Percentiles rank a stretch among this genome's conserved stretches.
Evolutionary conservation across 257 asterid species (phyloP).

Genomic region (Plantago ovata): DNA sequence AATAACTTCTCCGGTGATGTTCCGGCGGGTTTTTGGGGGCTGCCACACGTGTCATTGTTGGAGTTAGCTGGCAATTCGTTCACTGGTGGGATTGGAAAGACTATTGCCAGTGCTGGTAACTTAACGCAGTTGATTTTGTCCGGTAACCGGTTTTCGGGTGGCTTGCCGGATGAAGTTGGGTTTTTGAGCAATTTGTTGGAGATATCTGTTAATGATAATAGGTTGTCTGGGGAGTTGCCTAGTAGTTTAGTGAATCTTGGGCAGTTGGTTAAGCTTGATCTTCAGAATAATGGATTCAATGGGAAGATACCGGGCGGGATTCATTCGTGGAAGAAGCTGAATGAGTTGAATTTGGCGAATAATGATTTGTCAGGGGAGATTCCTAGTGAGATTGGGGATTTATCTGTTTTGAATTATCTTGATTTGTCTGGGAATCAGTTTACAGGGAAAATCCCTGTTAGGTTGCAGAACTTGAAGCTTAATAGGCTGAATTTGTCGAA

Average conservation of each 20-base stretch:
- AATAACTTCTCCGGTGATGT: slow-evolving; percentile 70
- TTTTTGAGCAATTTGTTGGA: slow-evolving; percentile 60
- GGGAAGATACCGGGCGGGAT: slow-evolving; percentile 70
- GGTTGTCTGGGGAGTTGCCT: slow-evolving; percentile 71
- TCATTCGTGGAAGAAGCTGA: slow-evolving; percentile 71
- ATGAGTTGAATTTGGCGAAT: slow-evolving; percentile 76
- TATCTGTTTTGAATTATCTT: slow-evolving; percentile 78
- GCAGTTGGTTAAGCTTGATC: slow-evolving; percentile 83
- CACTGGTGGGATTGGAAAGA: slow-evolving; percentile 70
- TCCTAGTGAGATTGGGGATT: slow-evolving; percentile 74
- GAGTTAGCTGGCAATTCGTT: slow-evolving; percentile 72
- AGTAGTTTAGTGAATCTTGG: slow-evolving; percentile 67
- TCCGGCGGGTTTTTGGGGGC: slow-evolving; percentile 85
- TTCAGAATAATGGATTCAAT: slow-evolving; percentile 60
- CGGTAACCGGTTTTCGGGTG: slow-evolving; percentile 70
- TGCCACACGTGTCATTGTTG: slow-evolving; percentile 78
- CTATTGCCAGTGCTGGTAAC: slow-evolving; percentile 72
- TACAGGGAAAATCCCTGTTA: slow-evolving; percentile 64
- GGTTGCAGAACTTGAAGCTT: slow-evolving; percentile 83
- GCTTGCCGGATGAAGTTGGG: slow-evolving; percentile 78
- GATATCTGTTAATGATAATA: slow-evolving; percentile 55
- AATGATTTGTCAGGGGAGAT: slow-evolving; percentile 70
- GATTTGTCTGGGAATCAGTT: slow-evolving; percentile 78
- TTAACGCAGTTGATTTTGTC: slow-evolving; percentile 74
- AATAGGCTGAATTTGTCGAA: slow-evolving; percentile 75